Conservation (phyloP, 495 filamentous ascomycete genomes). For the Aspergillus bertholletiae region DNA sequence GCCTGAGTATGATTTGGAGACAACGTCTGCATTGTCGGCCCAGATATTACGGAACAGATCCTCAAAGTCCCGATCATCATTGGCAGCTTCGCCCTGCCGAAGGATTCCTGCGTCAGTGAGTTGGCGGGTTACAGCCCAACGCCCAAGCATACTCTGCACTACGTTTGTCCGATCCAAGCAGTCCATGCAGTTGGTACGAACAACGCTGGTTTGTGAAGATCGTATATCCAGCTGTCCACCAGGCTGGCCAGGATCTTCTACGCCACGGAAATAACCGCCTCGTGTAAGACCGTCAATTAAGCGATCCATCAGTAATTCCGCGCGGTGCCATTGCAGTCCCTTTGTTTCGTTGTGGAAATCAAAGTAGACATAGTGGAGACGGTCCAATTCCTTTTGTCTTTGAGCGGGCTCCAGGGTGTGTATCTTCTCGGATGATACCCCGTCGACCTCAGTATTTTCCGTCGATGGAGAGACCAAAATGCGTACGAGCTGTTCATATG, state of each 20-base stretch:
- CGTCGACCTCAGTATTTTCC: conserved; percentile 56
- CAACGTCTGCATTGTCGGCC: conserved; percentile 97
- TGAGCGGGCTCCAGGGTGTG: conserved; percentile 65
- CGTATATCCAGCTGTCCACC: conserved; percentile 73
- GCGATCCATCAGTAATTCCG: conserved; percentile 78
- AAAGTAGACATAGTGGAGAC: conserved; percentile 93
- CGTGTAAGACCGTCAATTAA: conserved; percentile 65
- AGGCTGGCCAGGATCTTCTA: conserved; percentile 71
- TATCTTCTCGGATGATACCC: conserved; percentile 71
- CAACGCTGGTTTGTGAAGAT: conserved; percentile 75
- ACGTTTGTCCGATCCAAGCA: conserved; percentile 98
- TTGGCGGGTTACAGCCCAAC: conserved; percentile 82
- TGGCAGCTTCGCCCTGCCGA: conserved; percentile 60
- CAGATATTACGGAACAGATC: conserved; percentile 89
- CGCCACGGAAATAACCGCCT: conserved; percentile 89
- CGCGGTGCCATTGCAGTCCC: conserved; percentile 87
- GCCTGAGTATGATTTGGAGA: conserved; percentile 87
- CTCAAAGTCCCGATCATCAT: conserved; percentile 75
- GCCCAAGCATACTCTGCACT: conserved; percentile 90
- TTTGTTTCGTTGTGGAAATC: conserved; percentile 98
- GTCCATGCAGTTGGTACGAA: conserved; percentile 98
- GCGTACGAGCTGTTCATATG: conserved; percentile 85
- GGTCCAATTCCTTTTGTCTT: conserved; percentile 64
- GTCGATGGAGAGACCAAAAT: conserved; percentile 64
- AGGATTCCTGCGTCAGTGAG: conserved; percentile 78